These are phyloP conservation scores for Ogataea minuta DNA, from an alignment of 805 yeast genomes.

Conservation along the genomic window DNA sequence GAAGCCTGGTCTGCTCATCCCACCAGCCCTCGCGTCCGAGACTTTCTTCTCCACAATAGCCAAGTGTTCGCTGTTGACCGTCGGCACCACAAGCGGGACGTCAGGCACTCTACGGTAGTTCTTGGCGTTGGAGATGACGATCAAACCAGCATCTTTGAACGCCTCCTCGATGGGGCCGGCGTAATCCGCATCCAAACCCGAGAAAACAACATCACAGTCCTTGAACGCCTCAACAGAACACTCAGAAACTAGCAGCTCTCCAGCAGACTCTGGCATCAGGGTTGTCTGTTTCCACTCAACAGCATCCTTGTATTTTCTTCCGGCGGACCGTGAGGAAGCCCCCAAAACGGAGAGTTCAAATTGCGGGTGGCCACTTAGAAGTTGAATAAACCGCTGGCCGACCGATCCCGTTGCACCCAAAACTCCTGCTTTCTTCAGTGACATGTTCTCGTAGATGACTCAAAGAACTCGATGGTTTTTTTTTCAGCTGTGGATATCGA, in stretches of 20 bases:
- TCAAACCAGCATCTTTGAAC: slow-evolving; percentile 77
- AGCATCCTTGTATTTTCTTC: slow-evolving; percentile 80
- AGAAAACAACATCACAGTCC: slow-evolving; percentile 91
- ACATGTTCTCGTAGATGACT: slow-evolving; percentile 12
- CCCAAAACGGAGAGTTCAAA: slow-evolving; percentile 84
- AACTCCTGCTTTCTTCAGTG: slow-evolving; percentile 69
- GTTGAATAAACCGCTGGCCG: slow-evolving; percentile 90
- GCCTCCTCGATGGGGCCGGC: slow-evolving; percentile 92
- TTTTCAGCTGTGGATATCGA: slow-evolving; percentile 5
- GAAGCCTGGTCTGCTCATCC: slow-evolving; percentile 68
- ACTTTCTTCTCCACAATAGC: slow-evolving; percentile 63
- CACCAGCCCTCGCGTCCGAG: slow-evolving; percentile 50
- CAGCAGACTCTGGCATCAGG: slow-evolving; percentile 67
- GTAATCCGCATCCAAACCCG: slow-evolving; percentile 88
- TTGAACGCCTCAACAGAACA: slow-evolving; percentile 76
- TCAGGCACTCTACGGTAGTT: slow-evolving; percentile 85
- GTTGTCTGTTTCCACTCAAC: slow-evolving; percentile 93
- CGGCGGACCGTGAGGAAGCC: slow-evolving; percentile 93
- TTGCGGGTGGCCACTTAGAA: slow-evolving; percentile 84
- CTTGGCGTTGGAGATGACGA: slow-evolving; percentile 91
- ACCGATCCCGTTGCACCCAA: slow-evolving; percentile 98
- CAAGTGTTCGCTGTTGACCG: slow-evolving; percentile 89
- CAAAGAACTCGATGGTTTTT: not conserved
- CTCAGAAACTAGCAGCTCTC: slow-evolving; percentile 64
- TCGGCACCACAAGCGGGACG: slow-evolving; percentile 94